Evolutionary conservation across 305 asterid species (phyloP).

Genomic region (Fraxinus greggii): DNA sequence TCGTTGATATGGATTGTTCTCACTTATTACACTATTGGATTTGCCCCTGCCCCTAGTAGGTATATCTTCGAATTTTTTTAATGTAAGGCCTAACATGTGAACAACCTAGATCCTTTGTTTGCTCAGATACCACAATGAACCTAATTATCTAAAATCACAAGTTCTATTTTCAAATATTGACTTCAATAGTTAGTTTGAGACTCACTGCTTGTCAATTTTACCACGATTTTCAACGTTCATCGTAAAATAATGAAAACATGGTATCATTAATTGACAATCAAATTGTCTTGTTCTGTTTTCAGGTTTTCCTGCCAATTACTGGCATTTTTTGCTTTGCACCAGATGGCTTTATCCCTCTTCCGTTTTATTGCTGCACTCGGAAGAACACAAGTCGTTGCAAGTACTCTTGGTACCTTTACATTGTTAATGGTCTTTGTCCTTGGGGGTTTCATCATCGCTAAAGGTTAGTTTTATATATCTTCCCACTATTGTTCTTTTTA

Average conservation of each 20-base stretch:
- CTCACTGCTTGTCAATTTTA: neutral
- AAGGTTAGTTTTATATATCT: conserved; percentile 25
- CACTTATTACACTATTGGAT: conserved; percentile 52
- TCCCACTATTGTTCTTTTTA: neutral
- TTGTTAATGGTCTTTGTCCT: conserved; percentile 40
- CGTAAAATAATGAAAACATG: neutral
- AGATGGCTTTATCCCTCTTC: conserved; percentile 51
- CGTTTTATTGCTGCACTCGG: conserved; percentile 49
- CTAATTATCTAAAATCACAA: neutral
- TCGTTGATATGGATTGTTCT: conserved; percentile 45
- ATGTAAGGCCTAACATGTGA: neutral
- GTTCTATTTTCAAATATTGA: neutral
- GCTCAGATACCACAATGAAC: neutral
- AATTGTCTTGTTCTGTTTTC: neutral
- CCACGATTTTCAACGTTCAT: neutral
- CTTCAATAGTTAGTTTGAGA: neutral
- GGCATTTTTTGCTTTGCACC: conserved; percentile 49
- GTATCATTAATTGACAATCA: neutral
- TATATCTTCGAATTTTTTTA: neutral
- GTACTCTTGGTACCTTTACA: conserved; percentile 45
- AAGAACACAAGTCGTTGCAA: conserved; percentile 46
- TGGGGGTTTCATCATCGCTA: conserved; percentile 48
- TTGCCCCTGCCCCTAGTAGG: conserved; percentile 50
- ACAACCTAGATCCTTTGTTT: neutral
- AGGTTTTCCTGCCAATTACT: conserved; percentile 45